phyloP scores from a whole-genome alignment of 2,329 filamentous ascomycete genomes.

The Blastomyces parvus region DNA sequence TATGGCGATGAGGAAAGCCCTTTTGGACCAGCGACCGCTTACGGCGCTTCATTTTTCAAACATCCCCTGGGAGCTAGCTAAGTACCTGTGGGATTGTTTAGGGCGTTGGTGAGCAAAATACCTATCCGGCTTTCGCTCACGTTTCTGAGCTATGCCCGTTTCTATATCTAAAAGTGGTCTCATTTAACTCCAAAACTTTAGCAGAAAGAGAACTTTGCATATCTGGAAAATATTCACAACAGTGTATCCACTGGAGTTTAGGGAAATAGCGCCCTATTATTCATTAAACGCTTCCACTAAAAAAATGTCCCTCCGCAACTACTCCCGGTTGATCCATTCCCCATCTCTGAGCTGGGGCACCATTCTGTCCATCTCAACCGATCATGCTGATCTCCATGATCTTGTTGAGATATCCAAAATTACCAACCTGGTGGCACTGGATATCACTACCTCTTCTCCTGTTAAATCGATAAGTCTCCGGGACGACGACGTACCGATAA shows the following conservation, averaged over 20 bases:
- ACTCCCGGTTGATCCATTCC: constrained; percentile 29
- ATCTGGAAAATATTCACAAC: constrained; percentile 37
- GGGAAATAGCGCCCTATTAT: constrained; percentile 22
- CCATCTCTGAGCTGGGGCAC: constrained; percentile 27
- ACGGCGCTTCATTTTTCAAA: constrained; percentile 27
- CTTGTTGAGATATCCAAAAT: constrained; percentile 32
- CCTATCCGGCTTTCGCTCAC: background rate
- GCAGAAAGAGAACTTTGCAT: constrained; percentile 31
- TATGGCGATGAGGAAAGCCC: constrained; percentile 24
- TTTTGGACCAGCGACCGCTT: constrained; percentile 32
- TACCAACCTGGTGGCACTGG: constrained; percentile 33
- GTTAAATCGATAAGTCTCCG: constrained; percentile 5
- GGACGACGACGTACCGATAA: constrained; percentile 14
- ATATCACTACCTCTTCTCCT: constrained; percentile 23
- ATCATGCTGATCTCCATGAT: constrained; percentile 25
- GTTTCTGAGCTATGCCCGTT: background rate
- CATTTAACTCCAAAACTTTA: constrained; percentile 14
- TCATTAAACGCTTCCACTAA: constrained; percentile 25
- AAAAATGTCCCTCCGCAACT: constrained; percentile 26
- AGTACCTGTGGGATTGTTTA: constrained; percentile 33
- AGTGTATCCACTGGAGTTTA: constrained; percentile 31
- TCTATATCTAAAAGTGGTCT: background rate
- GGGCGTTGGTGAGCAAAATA: constrained; percentile 24
- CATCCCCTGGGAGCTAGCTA: constrained; percentile 34
- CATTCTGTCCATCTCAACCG: constrained; percentile 27